A percentile compares a stretch with the other conserved stretches of the same genome.
phyloP scores from a whole-genome alignment of 495 filamentous ascomycete genomes.

The Echria macrotheca region DNA sequence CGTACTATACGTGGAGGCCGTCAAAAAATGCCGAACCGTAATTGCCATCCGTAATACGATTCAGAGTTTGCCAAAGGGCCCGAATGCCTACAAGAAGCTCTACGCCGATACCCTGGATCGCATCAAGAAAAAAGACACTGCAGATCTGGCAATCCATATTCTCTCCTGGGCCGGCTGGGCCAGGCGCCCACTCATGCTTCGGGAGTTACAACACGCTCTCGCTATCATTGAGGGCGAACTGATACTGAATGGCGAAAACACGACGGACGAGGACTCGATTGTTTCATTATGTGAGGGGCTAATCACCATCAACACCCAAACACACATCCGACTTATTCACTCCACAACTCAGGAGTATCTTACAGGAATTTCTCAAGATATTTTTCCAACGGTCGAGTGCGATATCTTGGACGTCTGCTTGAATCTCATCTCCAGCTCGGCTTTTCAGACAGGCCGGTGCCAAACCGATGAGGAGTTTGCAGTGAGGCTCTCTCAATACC shows the following conservation, averaged over 20 bases:
- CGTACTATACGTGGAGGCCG: neutral
- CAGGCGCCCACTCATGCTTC: neutral
- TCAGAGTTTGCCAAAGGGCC: neutral
- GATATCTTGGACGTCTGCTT: neutral
- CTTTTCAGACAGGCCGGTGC: neutral
- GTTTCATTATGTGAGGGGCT: neutral
- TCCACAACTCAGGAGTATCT: neutral
- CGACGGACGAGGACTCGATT: neutral
- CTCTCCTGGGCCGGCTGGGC: neutral
- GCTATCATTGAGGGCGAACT: neutral
- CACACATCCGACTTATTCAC: neutral
- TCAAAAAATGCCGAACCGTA: neutral
- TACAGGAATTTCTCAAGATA: neutral
- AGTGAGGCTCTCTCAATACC: neutral
- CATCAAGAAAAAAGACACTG: neutral
- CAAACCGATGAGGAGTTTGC: neutral
- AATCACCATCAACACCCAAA: neutral
- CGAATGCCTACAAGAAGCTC: neutral
- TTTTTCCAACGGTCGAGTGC: neutral
- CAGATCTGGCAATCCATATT: neutral
- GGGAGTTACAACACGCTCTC: neutral
- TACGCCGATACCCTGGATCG: neutral
- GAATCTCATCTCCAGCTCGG: neutral
- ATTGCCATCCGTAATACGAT: neutral
- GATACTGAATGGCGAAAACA: neutral